These are phyloP conservation scores for Daldinia vernicosa DNA, from an alignment of 495 filamentous ascomycete genomes.

Conservation along the genomic window DNA sequence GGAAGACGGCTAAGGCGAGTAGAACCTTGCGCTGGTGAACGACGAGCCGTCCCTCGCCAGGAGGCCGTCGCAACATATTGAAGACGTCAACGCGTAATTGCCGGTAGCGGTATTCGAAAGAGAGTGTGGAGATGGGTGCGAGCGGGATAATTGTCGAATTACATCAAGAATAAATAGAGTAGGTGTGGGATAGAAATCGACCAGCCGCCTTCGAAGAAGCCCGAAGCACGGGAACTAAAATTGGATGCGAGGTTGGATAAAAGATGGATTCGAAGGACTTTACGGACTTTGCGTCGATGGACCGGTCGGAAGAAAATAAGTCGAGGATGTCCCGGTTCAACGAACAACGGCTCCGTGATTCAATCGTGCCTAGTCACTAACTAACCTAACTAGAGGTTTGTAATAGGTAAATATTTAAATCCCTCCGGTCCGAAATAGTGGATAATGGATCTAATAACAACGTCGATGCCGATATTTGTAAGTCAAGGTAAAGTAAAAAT, in stretches of 20 bases:
- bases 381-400: background rate
- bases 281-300: slow-evolving; percentile 4
- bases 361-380: background rate
- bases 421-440: background rate
- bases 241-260: background rate
- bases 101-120: slow-evolving; percentile 15
- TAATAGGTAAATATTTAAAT: background rate
- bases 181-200: background rate
- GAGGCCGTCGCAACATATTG: slow-evolving; percentile 66
- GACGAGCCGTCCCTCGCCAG: slow-evolving; percentile 58
- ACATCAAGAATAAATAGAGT: slow-evolving; percentile 14
- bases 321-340: background rate
- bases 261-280: slow-evolving; percentile 9
- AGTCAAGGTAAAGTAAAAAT: background rate
- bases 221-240: too few species aligned
- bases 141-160: slow-evolving; percentile 9
- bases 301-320: slow-evolving; percentile 1
- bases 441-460: background rate
- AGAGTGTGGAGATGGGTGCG: background rate
- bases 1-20: slow-evolving; percentile 59
- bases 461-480: background rate
- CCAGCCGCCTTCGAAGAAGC: background rate
- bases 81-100: slow-evolving; percentile 53
- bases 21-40: slow-evolving; percentile 56
- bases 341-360: background rate